These are phyloP conservation scores for Ustilago esculenta DNA, from an alignment of 1,284 basidiomycete species.

Conservation along the genomic window DNA sequence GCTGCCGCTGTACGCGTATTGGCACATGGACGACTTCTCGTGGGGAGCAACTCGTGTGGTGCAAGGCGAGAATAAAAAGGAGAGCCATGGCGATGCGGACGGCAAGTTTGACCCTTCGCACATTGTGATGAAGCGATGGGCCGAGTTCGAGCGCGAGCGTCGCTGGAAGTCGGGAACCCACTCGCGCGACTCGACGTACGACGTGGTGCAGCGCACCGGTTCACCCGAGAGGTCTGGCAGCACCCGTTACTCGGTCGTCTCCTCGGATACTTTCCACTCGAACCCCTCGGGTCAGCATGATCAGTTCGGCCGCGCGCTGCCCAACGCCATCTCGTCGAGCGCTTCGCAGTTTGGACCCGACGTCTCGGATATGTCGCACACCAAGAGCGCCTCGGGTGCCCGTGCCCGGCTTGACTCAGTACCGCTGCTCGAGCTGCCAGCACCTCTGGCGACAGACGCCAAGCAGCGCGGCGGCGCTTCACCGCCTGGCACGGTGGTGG, in stretches of 20 bases:
- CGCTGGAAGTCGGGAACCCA: constrained; percentile 87
- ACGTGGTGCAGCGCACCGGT: constrained; percentile 65
- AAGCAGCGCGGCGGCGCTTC: constrained; percentile 39
- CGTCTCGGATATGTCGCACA: constrained; percentile 48
- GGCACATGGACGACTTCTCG: constrained; percentile 69
- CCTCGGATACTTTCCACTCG: constrained; percentile 57
- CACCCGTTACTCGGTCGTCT: constrained; percentile 58
- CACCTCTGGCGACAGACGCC: constrained; percentile 62
- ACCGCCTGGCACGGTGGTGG: constrained; percentile 42
- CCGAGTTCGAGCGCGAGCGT: constrained; percentile 94
- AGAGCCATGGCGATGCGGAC: constrained; percentile 67
- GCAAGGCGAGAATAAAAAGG: constrained; percentile 65
- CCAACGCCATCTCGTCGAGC: constrained; percentile 25
- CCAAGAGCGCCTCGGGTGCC: constrained; percentile 51
- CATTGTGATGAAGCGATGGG: constrained; percentile 99
- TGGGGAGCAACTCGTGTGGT: constrained; percentile 69
- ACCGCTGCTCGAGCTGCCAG: constrained; percentile 64
- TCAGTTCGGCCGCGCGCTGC: constrained; percentile 43
- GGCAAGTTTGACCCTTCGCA: constrained; percentile 94
- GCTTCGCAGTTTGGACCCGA: constrained; percentile 29
- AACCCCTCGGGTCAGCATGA: constrained; percentile 49
- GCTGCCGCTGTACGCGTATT: constrained; percentile 66
- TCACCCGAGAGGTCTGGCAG: constrained; percentile 60
- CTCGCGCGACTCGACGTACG: constrained; percentile 81
- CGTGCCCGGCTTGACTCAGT: constrained; percentile 61